Evolutionary conservation across 1,139 yeast genomes (phyloP).

Genomic region (Hyphopichia fennica): DNA sequence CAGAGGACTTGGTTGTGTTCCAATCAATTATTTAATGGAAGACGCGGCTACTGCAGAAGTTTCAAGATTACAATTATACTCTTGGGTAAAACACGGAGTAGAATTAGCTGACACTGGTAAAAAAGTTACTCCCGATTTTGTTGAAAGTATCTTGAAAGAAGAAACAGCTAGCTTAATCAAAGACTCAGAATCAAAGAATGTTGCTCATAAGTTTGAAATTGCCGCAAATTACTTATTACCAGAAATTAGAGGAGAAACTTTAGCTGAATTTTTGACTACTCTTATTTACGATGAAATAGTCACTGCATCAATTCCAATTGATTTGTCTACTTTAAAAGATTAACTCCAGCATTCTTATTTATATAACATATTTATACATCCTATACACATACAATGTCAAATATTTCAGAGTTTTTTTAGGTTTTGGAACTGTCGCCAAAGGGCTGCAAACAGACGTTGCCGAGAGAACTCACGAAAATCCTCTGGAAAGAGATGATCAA

Average conservation of each 20-base stretch:
- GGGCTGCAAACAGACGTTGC: too few relatives aligned
- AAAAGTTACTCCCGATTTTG: slow-evolving; percentile 13
- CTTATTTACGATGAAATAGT: slow-evolving; percentile 18
- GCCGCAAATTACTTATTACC: slow-evolving; percentile 17
- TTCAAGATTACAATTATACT: slow-evolving; percentile 16
- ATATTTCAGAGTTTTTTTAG: too few relatives aligned
- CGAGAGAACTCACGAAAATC: too few relatives aligned
- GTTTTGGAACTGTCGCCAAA: too few relatives aligned
- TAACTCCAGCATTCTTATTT: not conserved
- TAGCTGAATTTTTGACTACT: slow-evolving; percentile 19
- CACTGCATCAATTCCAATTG: slow-evolving; percentile 12
- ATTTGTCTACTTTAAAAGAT: slow-evolving; percentile 6
- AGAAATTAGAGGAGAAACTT: slow-evolving; percentile 16
- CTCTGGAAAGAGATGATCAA: too few relatives aligned
- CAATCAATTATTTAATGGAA: slow-evolving; percentile 19
- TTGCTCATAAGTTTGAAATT: slow-evolving; percentile 12
- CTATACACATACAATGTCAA: too few relatives aligned
- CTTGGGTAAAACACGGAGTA: slow-evolving; percentile 17
- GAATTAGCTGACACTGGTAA: slow-evolving; percentile 11
- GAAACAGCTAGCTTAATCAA: slow-evolving; percentile 11
- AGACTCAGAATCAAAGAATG: slow-evolving; percentile 1
- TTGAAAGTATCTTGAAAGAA: slow-evolving; percentile 10
- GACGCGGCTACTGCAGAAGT: slow-evolving; percentile 22
- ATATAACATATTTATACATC: too few relatives aligned
- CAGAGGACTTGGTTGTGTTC: slow-evolving; percentile 19